These are phyloP conservation scores for Kalaharituber pfeilii DNA, from an alignment of 2,329 filamentous ascomycete genomes.

Conservation along the genomic window DNA sequence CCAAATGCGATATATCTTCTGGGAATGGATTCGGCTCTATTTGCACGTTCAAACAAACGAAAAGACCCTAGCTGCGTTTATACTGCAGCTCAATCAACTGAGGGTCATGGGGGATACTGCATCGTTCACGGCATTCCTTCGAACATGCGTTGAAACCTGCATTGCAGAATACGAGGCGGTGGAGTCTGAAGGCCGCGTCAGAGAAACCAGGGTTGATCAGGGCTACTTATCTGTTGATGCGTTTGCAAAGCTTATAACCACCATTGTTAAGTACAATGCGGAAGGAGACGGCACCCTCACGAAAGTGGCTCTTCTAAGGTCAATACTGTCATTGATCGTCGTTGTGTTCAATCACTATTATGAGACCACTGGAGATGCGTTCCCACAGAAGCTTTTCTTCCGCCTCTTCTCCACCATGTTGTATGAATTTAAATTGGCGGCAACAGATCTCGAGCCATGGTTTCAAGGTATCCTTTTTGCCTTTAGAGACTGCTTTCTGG, in stretches of 20 bases:
- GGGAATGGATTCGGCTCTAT: constrained; percentile 77
- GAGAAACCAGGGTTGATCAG: constrained; percentile 39
- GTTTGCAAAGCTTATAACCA: constrained; percentile 59
- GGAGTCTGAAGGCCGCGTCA: constrained; percentile 29
- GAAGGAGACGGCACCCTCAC: constrained; percentile 42
- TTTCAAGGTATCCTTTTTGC: constrained; percentile 52
- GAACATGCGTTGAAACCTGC: constrained; percentile 62
- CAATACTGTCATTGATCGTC: constrained; percentile 57
- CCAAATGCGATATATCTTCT: constrained; percentile 86
- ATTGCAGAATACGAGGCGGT: constrained; percentile 58
- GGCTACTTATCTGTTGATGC: constrained; percentile 53
- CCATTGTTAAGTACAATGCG: constrained; percentile 55
- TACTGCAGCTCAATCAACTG: constrained; percentile 63
- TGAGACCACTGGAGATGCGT: constrained; percentile 57
- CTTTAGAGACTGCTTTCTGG: constrained; percentile 44
- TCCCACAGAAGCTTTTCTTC: constrained; percentile 83
- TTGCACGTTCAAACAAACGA: constrained; percentile 61
- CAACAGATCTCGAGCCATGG: constrained; percentile 44
- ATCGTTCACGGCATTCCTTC: constrained; percentile 62
- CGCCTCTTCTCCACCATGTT: constrained; percentile 71
- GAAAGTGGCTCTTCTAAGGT: constrained; percentile 57
- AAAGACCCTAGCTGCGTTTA: constrained; percentile 55
- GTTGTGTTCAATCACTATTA: constrained; percentile 76
- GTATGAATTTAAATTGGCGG: constrained; percentile 48
- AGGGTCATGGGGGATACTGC: constrained; percentile 57